Percentiles rank a stretch among this genome's conserved stretches.
Conservation (phyloP, 768 basidiomycete genomes). For the Boletus vinaceobasis region DNA sequence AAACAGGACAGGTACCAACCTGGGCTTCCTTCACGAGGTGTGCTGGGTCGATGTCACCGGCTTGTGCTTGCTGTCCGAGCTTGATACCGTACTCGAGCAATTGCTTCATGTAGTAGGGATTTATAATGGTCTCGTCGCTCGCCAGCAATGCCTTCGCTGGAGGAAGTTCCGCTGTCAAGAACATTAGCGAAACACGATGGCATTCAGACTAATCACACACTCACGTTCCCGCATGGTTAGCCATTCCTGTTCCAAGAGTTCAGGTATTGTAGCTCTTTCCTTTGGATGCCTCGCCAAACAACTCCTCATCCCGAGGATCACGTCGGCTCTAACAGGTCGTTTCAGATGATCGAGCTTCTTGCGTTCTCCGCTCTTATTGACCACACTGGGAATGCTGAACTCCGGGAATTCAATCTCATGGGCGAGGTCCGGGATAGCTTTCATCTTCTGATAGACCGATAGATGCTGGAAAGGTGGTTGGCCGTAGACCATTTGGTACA, state of each 20-base stretch:
- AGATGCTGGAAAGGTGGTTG: constrained; percentile 88
- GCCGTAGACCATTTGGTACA: constrained; percentile 98
- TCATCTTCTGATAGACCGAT: constrained; percentile 85
- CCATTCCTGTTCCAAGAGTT: constrained; percentile 82
- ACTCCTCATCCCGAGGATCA: constrained; percentile 79
- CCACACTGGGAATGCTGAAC: constrained; percentile 47
- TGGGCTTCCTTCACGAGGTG: constrained; percentile 51
- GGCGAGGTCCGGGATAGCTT: constrained; percentile 78
- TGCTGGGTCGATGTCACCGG: constrained; percentile 43
- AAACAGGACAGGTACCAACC: constrained; percentile 35
- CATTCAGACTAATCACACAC: constrained; percentile 7
- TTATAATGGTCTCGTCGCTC: constrained; percentile 67
- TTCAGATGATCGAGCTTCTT: constrained; percentile 67
- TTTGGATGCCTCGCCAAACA: constrained; percentile 81
- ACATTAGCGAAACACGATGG: not conserved
- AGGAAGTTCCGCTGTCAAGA: constrained; percentile 23
- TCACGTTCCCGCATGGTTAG: constrained; percentile 49
- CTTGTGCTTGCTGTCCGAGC: constrained; percentile 44
- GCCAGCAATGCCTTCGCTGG: constrained; percentile 35
- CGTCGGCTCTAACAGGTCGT: constrained; percentile 63
- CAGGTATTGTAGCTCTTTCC: constrained; percentile 81
- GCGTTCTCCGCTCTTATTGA: constrained; percentile 32
- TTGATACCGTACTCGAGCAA: constrained; percentile 68
- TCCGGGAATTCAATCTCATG: constrained; percentile 83
- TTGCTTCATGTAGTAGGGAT: constrained; percentile 77